phyloP scores from a whole-genome alignment of 208 protist species.

The Leishmania tarentolae region DNA sequence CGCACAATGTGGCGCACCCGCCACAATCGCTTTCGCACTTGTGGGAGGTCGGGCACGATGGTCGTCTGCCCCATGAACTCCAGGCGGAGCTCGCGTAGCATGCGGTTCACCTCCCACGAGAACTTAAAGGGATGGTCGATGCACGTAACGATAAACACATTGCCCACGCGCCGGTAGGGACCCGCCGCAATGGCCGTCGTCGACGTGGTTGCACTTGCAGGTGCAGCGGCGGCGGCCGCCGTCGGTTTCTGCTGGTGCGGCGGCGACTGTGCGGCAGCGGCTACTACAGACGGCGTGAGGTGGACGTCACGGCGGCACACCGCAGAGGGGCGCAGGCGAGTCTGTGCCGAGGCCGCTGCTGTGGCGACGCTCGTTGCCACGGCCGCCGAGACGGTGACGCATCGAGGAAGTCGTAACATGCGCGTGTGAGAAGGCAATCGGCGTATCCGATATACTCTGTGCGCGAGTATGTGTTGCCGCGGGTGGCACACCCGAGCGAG shows the following conservation, averaged over 20 bases:
- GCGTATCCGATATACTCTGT: background rate
- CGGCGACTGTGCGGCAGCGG: background rate
- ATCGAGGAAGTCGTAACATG: constrained; percentile 6
- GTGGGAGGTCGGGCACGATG: constrained; percentile 80
- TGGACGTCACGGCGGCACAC: background rate
- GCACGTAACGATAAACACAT: constrained; percentile 85
- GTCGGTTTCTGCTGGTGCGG: background rate
- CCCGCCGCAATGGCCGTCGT: constrained; percentile 43
- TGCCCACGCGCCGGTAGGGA: constrained; percentile 78
- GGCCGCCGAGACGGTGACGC: background rate
- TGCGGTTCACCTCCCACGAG: constrained; percentile 84
- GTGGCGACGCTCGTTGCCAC: background rate
- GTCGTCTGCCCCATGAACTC: constrained; percentile 86
- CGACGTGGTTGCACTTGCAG: background rate
- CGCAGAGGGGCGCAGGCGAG: background rate
- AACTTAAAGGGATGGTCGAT: constrained; percentile 86
- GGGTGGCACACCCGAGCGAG: background rate
- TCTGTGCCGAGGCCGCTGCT: background rate
- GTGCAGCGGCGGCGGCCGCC: background rate
- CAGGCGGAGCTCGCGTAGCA: constrained; percentile 77
- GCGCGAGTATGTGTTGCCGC: background rate
- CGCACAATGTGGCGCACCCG: constrained; percentile 75
- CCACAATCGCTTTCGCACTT: constrained; percentile 76
- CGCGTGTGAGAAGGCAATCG: background rate
- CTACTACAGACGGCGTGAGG: background rate